A percentile compares a stretch with the other conserved stretches of the same genome.
Evolutionary conservation across 2,329 filamentous ascomycete genomes (phyloP).

Genomic region (Beauveria pseudobassiana): DNA sequence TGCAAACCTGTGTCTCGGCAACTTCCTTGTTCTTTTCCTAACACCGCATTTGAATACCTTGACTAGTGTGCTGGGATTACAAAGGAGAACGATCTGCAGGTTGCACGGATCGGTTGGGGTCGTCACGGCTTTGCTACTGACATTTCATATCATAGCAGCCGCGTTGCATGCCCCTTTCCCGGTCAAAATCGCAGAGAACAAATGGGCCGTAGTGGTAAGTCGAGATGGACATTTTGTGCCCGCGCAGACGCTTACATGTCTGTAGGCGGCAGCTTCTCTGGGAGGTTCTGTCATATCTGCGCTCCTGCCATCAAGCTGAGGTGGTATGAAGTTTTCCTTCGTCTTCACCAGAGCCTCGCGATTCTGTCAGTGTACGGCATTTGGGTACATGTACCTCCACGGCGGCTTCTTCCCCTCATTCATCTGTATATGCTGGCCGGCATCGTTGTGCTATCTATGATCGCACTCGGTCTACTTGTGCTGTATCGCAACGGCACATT

Average conservation of each 20-base stretch:
- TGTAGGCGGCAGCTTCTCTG: background rate
- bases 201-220: background rate
- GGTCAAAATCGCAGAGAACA: background rate
- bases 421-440: conserved; percentile 1
- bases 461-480: background rate
- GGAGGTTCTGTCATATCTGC: background rate
- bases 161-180: too few species aligned
- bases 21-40: too few species aligned
- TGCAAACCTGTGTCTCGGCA: too few species aligned
- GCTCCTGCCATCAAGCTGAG: background rate
- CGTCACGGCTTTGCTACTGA: too few species aligned
- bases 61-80: too few species aligned
- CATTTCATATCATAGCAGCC: too few species aligned
- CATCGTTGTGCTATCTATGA: background rate
- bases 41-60: too few species aligned
- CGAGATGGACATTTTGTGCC: background rate
- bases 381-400: conserved; percentile 1
- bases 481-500: background rate
- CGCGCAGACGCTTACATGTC: background rate
- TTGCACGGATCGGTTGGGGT: too few species aligned
- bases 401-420: background rate
- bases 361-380: conserved; percentile 9
- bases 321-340: conserved; percentile 5
- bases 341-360: conserved; percentile 7
- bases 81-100: too few species aligned